phyloP scores from a whole-genome alignment of 78 protist genomes.

The Dictyostelium firmibasis region DNA sequence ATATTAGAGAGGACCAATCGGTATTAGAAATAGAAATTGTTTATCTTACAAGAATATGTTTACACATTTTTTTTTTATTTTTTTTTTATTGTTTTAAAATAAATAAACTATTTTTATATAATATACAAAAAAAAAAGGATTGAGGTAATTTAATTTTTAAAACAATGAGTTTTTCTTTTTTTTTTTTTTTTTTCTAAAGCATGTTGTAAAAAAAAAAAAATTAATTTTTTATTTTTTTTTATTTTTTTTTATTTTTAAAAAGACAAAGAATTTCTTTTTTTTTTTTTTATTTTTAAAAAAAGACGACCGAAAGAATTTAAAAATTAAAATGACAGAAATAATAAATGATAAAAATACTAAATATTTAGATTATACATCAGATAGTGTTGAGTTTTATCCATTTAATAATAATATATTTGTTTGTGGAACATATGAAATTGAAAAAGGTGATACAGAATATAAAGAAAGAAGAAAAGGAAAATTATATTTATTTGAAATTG shows the following conservation, averaged over 20 bases:
- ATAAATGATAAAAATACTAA: not conserved
- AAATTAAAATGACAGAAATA: not conserved
- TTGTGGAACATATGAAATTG: slow-evolving; percentile 74
- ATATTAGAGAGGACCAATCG: no score
- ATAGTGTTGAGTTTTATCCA: slow-evolving; percentile 82
- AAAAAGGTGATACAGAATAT: slow-evolving; percentile 53
- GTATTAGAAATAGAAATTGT: no score
- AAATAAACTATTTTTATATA: not conserved
- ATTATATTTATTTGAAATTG: slow-evolving; percentile 54
- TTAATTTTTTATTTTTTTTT: not conserved
- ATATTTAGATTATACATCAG: slow-evolving; percentile 58
- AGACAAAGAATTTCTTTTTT: not conserved
- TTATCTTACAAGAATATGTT: slow-evolving; percentile 56
- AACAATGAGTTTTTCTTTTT: not conserved
- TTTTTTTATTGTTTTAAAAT: not conserved
- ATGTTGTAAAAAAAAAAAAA: not conserved
- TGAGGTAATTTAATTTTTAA: not conserved
- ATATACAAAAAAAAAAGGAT: not conserved
- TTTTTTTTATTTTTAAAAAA: not conserved
- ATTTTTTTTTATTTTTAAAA: not conserved
- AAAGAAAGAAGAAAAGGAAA: slow-evolving; percentile 66
- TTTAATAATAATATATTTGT: not conserved
- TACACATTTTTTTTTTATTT: slow-evolving; percentile 52
- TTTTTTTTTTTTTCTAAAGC: not conserved
- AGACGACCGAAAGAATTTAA: not conserved